A percentile compares a stretch with the other conserved stretches of the same genome.
Evolutionary conservation across 106 monocot species (phyloP).

Genomic region (Hemerocallis citrina): DNA sequence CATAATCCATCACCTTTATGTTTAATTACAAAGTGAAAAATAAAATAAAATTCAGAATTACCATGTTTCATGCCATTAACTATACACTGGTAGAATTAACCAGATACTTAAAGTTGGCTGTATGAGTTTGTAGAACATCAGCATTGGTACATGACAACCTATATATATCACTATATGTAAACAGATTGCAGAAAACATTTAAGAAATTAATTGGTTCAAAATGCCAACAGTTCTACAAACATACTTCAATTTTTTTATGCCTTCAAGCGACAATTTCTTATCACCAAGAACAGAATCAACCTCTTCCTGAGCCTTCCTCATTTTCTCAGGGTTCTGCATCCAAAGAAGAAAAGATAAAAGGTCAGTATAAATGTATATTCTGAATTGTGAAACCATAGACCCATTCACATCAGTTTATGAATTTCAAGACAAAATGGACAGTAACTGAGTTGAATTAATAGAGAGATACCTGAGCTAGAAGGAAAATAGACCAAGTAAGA

Average conservation of each 20-base stretch:
- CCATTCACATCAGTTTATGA: background rate
- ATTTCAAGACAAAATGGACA: background rate
- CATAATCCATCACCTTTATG: too few species aligned
- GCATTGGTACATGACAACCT: background rate
- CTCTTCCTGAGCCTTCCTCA: slow-evolving; percentile 88
- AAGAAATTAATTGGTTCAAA: background rate
- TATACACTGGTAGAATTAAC: too few species aligned
- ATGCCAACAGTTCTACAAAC: slow-evolving; percentile 12
- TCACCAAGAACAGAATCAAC: slow-evolving; percentile 70
- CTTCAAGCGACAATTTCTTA: slow-evolving; percentile 37
- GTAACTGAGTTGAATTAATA: background rate
- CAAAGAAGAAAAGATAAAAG: background rate
- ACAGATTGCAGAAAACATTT: background rate
- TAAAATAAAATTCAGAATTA: too few species aligned
- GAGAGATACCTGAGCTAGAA: slow-evolving; percentile 72
- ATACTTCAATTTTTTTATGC: slow-evolving; percentile 66
- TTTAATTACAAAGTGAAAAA: too few species aligned
- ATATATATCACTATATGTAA: background rate
- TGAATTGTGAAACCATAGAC: background rate
- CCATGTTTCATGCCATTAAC: too few species aligned
- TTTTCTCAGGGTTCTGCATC: slow-evolving; percentile 75
- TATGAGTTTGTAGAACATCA: background rate
- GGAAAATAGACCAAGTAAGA: slow-evolving; percentile 90
- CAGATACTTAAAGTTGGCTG: too few species aligned
- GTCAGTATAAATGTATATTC: background rate